Percentiles rank a stretch among this genome's conserved stretches.
Conservation (phyloP, 148 eudicot genomes). For the Nepenthes gracilis region DNA sequence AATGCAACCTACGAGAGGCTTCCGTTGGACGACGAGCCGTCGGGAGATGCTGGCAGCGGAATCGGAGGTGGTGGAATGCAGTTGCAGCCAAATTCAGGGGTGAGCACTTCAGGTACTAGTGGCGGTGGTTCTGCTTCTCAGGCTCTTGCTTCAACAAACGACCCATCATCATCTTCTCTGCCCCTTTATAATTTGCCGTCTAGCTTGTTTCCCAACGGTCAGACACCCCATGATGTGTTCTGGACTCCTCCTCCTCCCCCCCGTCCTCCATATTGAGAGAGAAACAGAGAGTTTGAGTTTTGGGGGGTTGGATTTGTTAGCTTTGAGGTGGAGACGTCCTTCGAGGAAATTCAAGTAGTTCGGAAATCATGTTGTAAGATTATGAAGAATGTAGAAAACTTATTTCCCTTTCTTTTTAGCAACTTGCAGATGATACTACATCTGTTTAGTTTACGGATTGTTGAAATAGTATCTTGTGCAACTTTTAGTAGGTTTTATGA, state of each 20-base stretch:
- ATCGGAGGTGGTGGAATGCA: slow-evolving; percentile 3
- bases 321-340: too few species aligned
- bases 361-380: too few species aligned
- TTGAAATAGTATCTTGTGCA: too few species aligned
- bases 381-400: too few species aligned
- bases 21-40: slow-evolving; percentile 39
- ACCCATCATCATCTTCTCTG: slow-evolving; percentile 11
- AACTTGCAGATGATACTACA: too few species aligned
- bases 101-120: neutral
- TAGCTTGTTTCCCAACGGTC: slow-evolving; percentile 35
- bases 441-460: too few species aligned
- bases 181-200: slow-evolving; percentile 36
- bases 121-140: slow-evolving; percentile 12
- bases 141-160: too few species aligned
- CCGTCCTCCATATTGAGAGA: slow-evolving; percentile 15
- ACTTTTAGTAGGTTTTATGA: too few species aligned
- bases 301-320: too few species aligned
- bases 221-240: slow-evolving; percentile 37
- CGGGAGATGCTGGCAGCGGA: slow-evolving; percentile 10
- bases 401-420: too few species aligned
- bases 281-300: too few species aligned
- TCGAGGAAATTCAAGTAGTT: too few species aligned
- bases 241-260: slow-evolving; percentile 43
- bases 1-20: slow-evolving; percentile 56
- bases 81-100: slow-evolving; percentile 9